Conservation (phyloP, 257 asterid genomes). For the Gentiana macrophylla region DNA sequence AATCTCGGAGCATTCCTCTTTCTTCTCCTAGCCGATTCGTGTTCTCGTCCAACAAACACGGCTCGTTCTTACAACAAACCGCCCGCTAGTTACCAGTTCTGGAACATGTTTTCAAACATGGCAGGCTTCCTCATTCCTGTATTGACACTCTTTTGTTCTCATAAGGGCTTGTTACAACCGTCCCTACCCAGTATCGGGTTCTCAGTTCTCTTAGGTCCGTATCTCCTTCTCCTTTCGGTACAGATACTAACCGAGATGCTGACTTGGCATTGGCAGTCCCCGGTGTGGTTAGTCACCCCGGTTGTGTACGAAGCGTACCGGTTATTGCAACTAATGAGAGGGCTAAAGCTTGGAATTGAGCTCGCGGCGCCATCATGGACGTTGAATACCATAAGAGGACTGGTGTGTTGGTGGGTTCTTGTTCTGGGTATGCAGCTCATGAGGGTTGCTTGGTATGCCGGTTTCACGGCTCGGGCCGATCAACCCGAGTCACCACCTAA, state of each 20-base stretch:
- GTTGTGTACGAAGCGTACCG: slow-evolving; percentile 79
- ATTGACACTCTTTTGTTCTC: slow-evolving; percentile 29
- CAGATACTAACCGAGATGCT: slow-evolving; percentile 82
- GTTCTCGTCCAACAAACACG: slow-evolving; percentile 35
- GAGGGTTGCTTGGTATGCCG: slow-evolving; percentile 97
- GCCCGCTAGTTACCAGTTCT: slow-evolving; percentile 56
- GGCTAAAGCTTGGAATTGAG: slow-evolving; percentile 78
- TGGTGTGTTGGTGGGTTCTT: slow-evolving; percentile 92
- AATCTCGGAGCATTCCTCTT: slow-evolving; percentile 83
- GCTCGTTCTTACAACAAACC: slow-evolving; percentile 31
- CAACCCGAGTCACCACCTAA: slow-evolving; percentile 18
- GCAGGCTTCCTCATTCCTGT: slow-evolving; percentile 53
- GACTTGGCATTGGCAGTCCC: slow-evolving; percentile 97
- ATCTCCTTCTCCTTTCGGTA: slow-evolving; percentile 63
- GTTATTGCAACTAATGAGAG: slow-evolving; percentile 85
- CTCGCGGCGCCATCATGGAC: slow-evolving; percentile 63
- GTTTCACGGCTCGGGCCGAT: slow-evolving; percentile 46
- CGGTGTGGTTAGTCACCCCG: slow-evolving; percentile 89
- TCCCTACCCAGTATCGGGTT: slow-evolving; percentile 50
- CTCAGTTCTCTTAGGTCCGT: slow-evolving; percentile 80
- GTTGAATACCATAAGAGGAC: slow-evolving; percentile 56
- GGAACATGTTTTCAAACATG: slow-evolving; percentile 65
- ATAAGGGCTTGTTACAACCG: slow-evolving; percentile 54
- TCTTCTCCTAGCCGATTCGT: slow-evolving; percentile 86
- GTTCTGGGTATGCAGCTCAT: slow-evolving; percentile 93